Base-by-base conservation (phyloP, 2,329 filamentous ascomycete genomes). In the Fusarium devonianum region DNA sequence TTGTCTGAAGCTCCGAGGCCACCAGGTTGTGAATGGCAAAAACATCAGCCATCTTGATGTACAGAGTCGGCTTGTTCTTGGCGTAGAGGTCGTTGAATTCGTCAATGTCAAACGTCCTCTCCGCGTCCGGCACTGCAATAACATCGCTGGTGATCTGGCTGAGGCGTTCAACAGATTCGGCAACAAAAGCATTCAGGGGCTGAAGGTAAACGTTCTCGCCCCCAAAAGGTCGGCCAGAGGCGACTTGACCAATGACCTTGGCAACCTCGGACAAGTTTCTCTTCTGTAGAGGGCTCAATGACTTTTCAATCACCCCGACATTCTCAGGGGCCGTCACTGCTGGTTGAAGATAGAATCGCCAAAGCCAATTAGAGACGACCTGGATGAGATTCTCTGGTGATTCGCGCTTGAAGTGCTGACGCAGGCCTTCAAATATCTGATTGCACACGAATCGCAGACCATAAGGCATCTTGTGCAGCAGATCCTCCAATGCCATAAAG, bases 21-120 rank as follows among this genome's bases (percentile, higher is more conserved):
- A 97, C 83, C 16, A 97, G 81, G 57, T 88, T 91, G 73, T 99
- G 95, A 50, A 99, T 93, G 37, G 93, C 90, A 70, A 99, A 97
- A 48, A 99, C 92, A 70, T 99, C 94, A 12, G 89, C 84, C 84
- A 99, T 93, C 76, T 99, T 99, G 78, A 99, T 96, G 76, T 97
- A 99, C n/a, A 99, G 80, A 0, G 93, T 97, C 6, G 94, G 94
- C 73, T 96, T 96, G 58, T 92, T 94, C 71, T 95, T 92, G 47
- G 93, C 90, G 69, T 97, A 97, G 6, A 99, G 81, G 67, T 99
- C 94, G 69, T 97, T 97, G 82, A 94, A 99, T 70, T 97, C 94
- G 69, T 99, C 94, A 69, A 99, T 97, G 71, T 97, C 92, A 68
- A 97, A 99, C 17, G 94, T 94, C 41, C 85, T 82, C 72, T 99